Conservation (phyloP, 2,329 filamentous ascomycete species). For the Xylaria hypoxylon region DNA sequence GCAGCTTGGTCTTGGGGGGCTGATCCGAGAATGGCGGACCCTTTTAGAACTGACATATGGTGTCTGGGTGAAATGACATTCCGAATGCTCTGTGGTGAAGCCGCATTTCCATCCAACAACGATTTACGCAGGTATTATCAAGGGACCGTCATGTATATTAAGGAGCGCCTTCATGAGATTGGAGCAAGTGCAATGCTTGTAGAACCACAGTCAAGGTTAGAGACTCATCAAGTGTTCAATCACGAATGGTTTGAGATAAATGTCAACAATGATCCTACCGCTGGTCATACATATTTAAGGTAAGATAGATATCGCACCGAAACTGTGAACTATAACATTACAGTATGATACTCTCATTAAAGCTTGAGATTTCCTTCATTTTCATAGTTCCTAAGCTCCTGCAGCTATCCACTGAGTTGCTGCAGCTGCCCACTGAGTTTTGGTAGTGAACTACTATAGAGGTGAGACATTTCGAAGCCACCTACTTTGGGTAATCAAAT, state of each 20-base stretch:
- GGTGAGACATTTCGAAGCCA: no score
- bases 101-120: constrained; percentile 13
- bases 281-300: not conserved
- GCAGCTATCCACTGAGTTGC: no score
- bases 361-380: no score
- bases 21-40: constrained; percentile 21
- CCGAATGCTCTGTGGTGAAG: constrained; percentile 21
- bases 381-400: no score
- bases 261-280: not conserved
- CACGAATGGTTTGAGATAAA: constrained; percentile 20
- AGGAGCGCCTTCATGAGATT: constrained; percentile 10
- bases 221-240: constrained; percentile 11
- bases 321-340: not conserved
- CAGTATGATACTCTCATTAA: no score
- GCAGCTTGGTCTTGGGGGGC: constrained; percentile 14
- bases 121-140: constrained; percentile 9
- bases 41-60: constrained; percentile 23
- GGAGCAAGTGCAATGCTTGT: constrained; percentile 18
- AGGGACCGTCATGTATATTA: not conserved
- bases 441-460: no score
- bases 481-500: no score
- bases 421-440: no score
- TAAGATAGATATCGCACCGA: not conserved
- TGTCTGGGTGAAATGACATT: constrained; percentile 22
- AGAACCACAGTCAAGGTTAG: constrained; percentile 2